phyloP scores from a whole-genome alignment of 2,329 filamentous ascomycete genomes.

The Penicillium sp. region DNA sequence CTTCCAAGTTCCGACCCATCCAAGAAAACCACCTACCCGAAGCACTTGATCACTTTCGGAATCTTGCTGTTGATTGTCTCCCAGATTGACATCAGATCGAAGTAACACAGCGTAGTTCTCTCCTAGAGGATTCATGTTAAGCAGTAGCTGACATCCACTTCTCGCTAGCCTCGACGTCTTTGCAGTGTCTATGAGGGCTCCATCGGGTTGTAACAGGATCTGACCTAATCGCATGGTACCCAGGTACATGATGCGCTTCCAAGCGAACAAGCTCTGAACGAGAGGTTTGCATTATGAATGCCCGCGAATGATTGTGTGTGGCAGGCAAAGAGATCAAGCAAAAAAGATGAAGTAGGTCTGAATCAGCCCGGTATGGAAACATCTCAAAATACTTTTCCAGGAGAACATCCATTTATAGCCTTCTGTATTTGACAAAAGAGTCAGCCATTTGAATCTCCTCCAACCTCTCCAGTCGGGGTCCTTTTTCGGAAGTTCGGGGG shows the following conservation, averaged over 20 bases:
- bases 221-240: slow-evolving; percentile 27
- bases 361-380: neutral
- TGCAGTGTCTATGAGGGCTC: slow-evolving; percentile 25
- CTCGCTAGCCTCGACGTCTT: slow-evolving; percentile 18
- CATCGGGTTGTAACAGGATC: slow-evolving; percentile 27
- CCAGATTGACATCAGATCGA: slow-evolving; percentile 12
- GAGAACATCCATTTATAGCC: neutral
- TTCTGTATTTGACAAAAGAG: neutral
- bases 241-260: slow-evolving; percentile 18
- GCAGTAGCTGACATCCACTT: slow-evolving; percentile 26
- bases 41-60: slow-evolving; percentile 1
- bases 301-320: neutral
- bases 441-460: neutral
- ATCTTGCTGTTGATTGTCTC: neutral
- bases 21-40: slow-evolving; percentile 17
- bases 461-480: neutral
- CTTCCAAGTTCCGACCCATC: slow-evolving; percentile 23
- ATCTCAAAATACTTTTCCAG: no score
- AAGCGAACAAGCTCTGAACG: slow-evolving; percentile 24
- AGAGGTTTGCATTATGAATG: slow-evolving; percentile 11
- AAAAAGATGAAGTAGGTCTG: neutral
- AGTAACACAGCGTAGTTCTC: slow-evolving; percentile 27
- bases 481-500: neutral
- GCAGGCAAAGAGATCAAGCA: neutral
- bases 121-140: slow-evolving; percentile 14